A percentile compares a stretch with the other conserved stretches of the same genome.
Evolutionary conservation across 192 early-diverging fungal genomes (phyloP).

Genomic region (Jimgerdemannia flammicorona): DNA sequence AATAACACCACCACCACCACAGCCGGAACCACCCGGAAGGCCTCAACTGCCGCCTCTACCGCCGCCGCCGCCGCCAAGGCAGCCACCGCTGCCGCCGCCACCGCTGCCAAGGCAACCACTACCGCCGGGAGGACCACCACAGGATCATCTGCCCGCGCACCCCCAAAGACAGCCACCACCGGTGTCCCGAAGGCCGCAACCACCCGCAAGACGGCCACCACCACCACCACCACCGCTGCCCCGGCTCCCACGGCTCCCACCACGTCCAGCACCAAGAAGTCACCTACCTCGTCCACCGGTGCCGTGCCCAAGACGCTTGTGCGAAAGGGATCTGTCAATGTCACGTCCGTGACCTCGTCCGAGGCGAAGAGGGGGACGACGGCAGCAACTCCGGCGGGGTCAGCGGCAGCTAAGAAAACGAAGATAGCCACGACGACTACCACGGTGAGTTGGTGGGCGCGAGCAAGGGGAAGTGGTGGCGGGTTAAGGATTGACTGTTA

Average conservation of each 20-base stretch:
- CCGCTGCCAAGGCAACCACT: background rate
- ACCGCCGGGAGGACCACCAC: background rate
- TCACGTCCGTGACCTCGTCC: background rate
- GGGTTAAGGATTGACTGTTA: no score
- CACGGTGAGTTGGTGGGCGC: background rate
- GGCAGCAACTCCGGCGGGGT: background rate
- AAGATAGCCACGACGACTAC: background rate
- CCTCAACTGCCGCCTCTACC: background rate
- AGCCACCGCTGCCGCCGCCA: background rate
- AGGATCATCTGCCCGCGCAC: background rate
- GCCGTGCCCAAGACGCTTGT: background rate
- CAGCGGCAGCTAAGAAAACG: background rate
- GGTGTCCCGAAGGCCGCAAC: background rate
- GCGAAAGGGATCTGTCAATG: background rate
- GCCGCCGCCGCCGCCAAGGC: background rate
- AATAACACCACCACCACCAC: background rate
- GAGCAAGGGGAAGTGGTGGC: background rate
- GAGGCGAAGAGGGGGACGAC: background rate
- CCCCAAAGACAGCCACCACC: background rate
- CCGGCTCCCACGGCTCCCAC: background rate
- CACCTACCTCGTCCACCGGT: background rate
- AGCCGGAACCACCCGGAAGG: background rate
- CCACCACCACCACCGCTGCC: background rate
- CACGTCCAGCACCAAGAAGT: background rate
- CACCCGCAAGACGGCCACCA: background rate